Evolutionary conservation across 805 yeast species (phyloP), one percentile per base, ranked within the genome.

Genomic region (Schizosaccharomyces octosporus): DNA sequence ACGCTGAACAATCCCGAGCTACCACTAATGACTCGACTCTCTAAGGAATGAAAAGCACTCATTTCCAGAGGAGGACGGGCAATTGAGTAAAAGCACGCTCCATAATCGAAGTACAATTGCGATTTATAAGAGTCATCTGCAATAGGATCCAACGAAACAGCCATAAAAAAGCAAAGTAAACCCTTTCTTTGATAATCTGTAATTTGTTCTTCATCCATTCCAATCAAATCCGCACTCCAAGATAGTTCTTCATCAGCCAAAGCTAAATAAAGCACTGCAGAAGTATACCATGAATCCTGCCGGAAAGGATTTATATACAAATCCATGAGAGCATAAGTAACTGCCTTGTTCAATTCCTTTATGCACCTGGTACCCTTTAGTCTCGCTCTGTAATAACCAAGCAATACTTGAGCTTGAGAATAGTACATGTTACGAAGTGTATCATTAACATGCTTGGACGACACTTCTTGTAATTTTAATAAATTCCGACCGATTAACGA

Each of bases 201-300:
- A n/a, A 39, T 21, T 17, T 21, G 48, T 13, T 39, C 57, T 31
- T 95, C 76, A 66, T 78, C 83, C 63, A 84, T 76, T 69, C 87
- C 95, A 2, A 79, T 68, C 67, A 85, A 85, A 66, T 89, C 96
- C 0, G 95, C 82, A 0, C 90, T 85, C 94, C 95, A 87, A n/a
- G 86, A 81, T 62, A 93, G 71, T 64, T 87, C 95, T 69, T 88
- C 95, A 65, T 90, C 97, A 0, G 84, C 95, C 51, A 85, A 72
- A 62, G 75, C 81, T 0, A 88, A 82, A 66, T 78, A 88, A 0
- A 90, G 82, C 67, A 83, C 87, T 0, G 94, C 95, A 15, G 93
- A 69, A 1, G 87, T 75, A 51, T 81, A 74, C 99, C 99, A 93
- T 7, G 86, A 81, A 70, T 93, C 98, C 59, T 83, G 76, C 39